These are phyloP conservation scores for Colletotrichum limetticola DNA, from an alignment of 2,329 filamentous ascomycete genomes.

Conservation along the genomic window DNA sequence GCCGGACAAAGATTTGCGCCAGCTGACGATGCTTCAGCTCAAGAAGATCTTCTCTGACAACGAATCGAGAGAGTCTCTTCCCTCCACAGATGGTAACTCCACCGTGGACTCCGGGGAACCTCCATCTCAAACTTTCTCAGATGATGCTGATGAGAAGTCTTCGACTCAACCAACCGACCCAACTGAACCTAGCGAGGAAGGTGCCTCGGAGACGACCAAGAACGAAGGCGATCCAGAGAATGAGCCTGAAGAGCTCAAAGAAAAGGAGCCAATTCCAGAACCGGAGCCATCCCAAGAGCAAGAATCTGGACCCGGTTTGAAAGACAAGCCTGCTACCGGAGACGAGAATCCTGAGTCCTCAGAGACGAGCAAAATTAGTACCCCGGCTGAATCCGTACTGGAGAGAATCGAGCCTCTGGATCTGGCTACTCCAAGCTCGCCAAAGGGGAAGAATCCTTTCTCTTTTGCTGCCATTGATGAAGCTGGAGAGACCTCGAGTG, in stretches of 20 bases:
- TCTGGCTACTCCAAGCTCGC: conserved; percentile 54
- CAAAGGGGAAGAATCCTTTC: conserved; percentile 39
- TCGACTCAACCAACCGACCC: conserved; percentile 54
- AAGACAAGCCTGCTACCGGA: background rate
- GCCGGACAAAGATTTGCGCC: conserved; percentile 94
- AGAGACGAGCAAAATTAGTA: conserved; percentile 45
- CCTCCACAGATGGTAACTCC: conserved; percentile 75
- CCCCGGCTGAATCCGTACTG: conserved; percentile 48
- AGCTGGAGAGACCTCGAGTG: background rate
- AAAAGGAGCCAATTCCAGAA: background rate
- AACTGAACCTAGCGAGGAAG: conserved; percentile 46
- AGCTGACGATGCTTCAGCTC: conserved; percentile 90
- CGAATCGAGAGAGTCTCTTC: conserved; percentile 81
- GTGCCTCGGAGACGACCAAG: conserved; percentile 43
- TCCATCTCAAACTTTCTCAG: conserved; percentile 56
- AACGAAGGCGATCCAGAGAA: conserved; percentile 21
- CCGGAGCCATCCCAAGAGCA: conserved; percentile 5
- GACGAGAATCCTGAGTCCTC: conserved; percentile 38
- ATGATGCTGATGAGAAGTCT: conserved; percentile 58
- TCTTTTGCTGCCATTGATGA: conserved; percentile 19
- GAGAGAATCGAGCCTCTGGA: conserved; percentile 63
- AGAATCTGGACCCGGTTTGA: background rate
- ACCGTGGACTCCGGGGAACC: conserved; percentile 61
- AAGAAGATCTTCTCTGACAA: conserved; percentile 96
- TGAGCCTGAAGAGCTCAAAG: background rate